phyloP scores from a whole-genome alignment of 129 eudicot species.

The Ambrosia artemisiifolia region DNA sequence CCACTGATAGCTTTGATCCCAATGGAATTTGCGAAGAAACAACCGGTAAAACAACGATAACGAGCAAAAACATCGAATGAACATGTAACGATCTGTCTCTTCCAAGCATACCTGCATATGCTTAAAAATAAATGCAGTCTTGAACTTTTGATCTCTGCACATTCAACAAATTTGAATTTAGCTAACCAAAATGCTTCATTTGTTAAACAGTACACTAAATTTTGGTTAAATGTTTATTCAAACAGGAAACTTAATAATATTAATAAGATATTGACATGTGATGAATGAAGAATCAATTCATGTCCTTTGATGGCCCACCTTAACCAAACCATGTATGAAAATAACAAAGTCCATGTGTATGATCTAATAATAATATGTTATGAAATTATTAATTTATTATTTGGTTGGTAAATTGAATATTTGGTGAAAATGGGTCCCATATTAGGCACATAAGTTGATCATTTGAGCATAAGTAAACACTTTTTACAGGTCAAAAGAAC shows the following conservation, averaged over 20 bases:
- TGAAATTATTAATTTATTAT: conserved; percentile 2
- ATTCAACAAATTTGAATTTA: conserved; percentile 20
- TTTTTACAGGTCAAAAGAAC: conserved; percentile 23
- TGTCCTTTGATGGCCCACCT: conserved; percentile 35
- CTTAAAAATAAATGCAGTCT: conserved; percentile 16
- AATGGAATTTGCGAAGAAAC: conserved; percentile 44
- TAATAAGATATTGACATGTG: conserved; percentile 40
- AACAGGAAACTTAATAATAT: conserved; percentile 8
- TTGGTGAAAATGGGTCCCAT: conserved; percentile 50
- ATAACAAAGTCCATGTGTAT: conserved; percentile 5
- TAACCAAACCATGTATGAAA: conserved; percentile 24
- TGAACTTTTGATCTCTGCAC: conserved; percentile 34
- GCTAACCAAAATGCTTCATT: too few relatives aligned
- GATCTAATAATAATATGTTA: conserved; percentile 1
- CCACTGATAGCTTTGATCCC: conserved; percentile 58
- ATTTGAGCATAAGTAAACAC: conserved; percentile 27
- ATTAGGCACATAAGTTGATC: conserved; percentile 35
- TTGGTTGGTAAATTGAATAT: conserved; percentile 24
- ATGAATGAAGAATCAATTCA: conserved; percentile 33
- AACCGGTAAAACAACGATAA: conserved; percentile 24
- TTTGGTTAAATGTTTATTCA: too few relatives aligned
- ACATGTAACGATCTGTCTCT: conserved; percentile 12
- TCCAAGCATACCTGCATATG: conserved; percentile 43
- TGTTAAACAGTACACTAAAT: too few relatives aligned
- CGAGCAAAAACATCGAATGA: conserved; percentile 16